Base-by-base conservation (phyloP, 2,329 filamentous ascomycete genomes). In the Diaporthe australafricana region DNA sequence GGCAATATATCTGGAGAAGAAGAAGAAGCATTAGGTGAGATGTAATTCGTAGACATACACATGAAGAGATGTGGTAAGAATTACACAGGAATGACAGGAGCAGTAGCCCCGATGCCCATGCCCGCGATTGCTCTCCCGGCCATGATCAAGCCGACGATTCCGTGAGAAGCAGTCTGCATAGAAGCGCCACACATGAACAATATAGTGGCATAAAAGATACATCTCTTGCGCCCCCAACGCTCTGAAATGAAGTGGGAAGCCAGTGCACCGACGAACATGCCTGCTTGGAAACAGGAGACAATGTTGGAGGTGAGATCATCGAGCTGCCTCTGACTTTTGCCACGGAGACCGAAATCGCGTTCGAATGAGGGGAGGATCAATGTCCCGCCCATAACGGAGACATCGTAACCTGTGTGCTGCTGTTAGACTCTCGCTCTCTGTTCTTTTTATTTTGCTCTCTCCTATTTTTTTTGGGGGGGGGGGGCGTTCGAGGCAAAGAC, bases 211-310 rank as follows among this genome's bases (percentile, higher is more conserved):
- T 71, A 71, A 22, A 45, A 63, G 16, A 73, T 62, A 48, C 67
- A 70, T 14, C 55, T 55, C 27, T 52, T 88, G 81, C 12, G 88
- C 90, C 83, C 90, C 83, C 84, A 91, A 82, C 66, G 82, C 83
- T 0, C 85, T 80, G 66, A 87, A 84, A 65, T 40, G 22, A 56
- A 53, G 14, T 72, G 68, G 2, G 69, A 63, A 1, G 60, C 22
- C 9, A 72, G 40, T 32, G 65, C 70, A 20, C 65, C 71, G 76
- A 73, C 65, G 22, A 73, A 68, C 57, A 70, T 70, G 5, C 71
- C 71, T 17, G 68, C 68, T 22, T 71, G 69, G 53, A 73, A 70
- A 12, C 70, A 65, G 27, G 71, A 75, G 60, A 78, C 76, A 75
- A 86, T 83, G 89, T 65, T 65, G 42, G 60, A 65, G 3, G 60